phyloP scores from a whole-genome alignment of 2,329 filamentous ascomycete genomes.

The Cercospora nicotianae region DNA sequence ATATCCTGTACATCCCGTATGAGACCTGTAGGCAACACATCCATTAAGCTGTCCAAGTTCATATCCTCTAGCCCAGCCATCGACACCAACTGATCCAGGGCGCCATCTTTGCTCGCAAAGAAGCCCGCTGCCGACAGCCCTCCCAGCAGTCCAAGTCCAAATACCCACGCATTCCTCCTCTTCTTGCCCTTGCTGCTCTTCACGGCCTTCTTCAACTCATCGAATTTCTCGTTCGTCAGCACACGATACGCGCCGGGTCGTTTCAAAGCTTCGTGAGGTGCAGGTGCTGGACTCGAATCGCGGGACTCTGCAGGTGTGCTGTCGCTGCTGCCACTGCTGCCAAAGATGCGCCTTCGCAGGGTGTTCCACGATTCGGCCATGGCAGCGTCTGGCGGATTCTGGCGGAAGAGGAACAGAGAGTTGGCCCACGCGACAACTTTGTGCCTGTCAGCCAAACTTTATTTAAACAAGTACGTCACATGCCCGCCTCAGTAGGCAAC shows the following conservation, averaged over 20 bases:
- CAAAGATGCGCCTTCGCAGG: slow-evolving; percentile 40
- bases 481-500: not conserved
- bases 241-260: slow-evolving; percentile 47
- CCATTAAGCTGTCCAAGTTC: slow-evolving; percentile 81
- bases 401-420: not conserved
- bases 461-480: not conserved
- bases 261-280: slow-evolving; percentile 33
- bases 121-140: slow-evolving; percentile 86
- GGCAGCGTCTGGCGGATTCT: slow-evolving; percentile 23
- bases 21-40: slow-evolving; percentile 83
- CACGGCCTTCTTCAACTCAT: slow-evolving; percentile 41
- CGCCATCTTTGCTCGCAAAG: slow-evolving; percentile 82
- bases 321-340: slow-evolving; percentile 28
- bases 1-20: slow-evolving; percentile 83
- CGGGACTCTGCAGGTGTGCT: slow-evolving; percentile 40
- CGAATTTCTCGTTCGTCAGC: slow-evolving; percentile 53
- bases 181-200: slow-evolving; percentile 53
- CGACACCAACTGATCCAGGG: slow-evolving; percentile 63
- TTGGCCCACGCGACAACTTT: not conserved
- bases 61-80: slow-evolving; percentile 69
- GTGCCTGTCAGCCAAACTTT: slow-evolving; percentile 1
- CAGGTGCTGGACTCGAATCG: slow-evolving; percentile 43
- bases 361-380: slow-evolving; percentile 25
- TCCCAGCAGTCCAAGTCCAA: slow-evolving; percentile 83
- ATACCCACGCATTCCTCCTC: slow-evolving; percentile 77